Evolutionary conservation across 2,329 filamentous ascomycete genomes (phyloP), one percentile per base, ranked within the genome.

Genomic region (Aspergillus hortae): DNA sequence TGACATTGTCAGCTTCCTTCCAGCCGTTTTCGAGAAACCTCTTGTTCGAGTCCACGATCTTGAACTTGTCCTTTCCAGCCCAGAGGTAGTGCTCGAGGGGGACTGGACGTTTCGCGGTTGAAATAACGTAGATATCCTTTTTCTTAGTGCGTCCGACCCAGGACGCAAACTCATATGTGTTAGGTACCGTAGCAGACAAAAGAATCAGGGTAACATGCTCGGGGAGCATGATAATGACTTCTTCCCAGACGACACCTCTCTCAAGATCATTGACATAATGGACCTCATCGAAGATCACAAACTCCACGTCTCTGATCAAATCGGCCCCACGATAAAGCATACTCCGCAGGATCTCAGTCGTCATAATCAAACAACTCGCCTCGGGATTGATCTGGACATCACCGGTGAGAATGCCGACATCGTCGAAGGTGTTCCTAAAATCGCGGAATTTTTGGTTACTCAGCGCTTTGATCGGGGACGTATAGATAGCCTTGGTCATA

Each of bases 401-500:
- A 54, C 94, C 94, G 0, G 94, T 99, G 58, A 99, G 74, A 58
- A 99, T 97, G 14, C 94, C 94, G 15, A 99, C 94, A 70, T 99
- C 94, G 54, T 95, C 91, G 64, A 99, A 99, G 0, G 84, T 85
- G 51, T 86, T 82, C 52, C 91, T 84, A 69, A 99, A 99, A 68
- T 99, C 94, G 57, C 94, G 85, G 72, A 97, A 99, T 70, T 99
- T 99, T 67, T 99, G 94, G 67, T 99, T 99, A 73, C 94, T 97
- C 52, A 99, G 77, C 2, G 94, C 94, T 70, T 99, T 99, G 77
- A 99, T 99, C 0, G 94, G 94, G 0, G 94, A 97, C 0, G 94
- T 99, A 70, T 99, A 99, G 58, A 99, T 99, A 19, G 94, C 92
- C 70, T 99, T 99, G 7, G 94, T 99, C 92, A 97, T 97, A 69